phyloP scores from a whole-genome alignment of 2,329 filamentous ascomycete genomes.

The Raffaelea ambrosiae region DNA sequence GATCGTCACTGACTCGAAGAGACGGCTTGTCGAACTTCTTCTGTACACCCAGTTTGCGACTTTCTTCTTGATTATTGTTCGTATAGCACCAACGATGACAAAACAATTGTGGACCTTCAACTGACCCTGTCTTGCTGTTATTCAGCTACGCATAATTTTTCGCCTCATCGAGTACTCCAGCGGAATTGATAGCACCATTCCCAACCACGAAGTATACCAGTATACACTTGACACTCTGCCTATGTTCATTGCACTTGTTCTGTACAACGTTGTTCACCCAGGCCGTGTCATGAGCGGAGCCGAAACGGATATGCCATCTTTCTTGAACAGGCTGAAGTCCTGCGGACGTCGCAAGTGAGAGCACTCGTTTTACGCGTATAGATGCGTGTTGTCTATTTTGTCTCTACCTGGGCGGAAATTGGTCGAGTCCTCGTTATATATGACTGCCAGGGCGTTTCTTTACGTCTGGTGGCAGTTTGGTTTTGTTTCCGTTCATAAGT shows the following conservation, averaged over 20 bases:
- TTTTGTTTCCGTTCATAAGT: no score
- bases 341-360: no score
- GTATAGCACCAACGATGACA: constrained; percentile 14
- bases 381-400: no score
- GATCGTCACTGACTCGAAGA: constrained; percentile 6
- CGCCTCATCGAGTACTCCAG: constrained; percentile 48
- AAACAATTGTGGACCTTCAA: no score
- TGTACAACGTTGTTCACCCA: constrained; percentile 37
- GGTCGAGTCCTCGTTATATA: no score
- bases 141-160: constrained; percentile 48
- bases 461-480: no score
- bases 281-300: constrained; percentile 35
- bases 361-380: no score
- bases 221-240: constrained; percentile 44
- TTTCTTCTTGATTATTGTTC: constrained; percentile 5
- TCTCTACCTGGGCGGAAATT: no score
- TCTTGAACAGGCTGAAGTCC: no score
- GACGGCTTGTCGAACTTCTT: not conserved
- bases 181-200: constrained; percentile 26
- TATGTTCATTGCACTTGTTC: constrained; percentile 39
- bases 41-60: constrained; percentile 6
- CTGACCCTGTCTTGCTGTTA: no score
- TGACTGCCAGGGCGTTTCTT: no score
- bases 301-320: constrained; percentile 33
- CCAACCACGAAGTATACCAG: constrained; percentile 35